These are phyloP conservation scores for Flaveria ramosissima DNA, from an alignment of 129 eudicot genomes.

Conservation along the genomic window DNA sequence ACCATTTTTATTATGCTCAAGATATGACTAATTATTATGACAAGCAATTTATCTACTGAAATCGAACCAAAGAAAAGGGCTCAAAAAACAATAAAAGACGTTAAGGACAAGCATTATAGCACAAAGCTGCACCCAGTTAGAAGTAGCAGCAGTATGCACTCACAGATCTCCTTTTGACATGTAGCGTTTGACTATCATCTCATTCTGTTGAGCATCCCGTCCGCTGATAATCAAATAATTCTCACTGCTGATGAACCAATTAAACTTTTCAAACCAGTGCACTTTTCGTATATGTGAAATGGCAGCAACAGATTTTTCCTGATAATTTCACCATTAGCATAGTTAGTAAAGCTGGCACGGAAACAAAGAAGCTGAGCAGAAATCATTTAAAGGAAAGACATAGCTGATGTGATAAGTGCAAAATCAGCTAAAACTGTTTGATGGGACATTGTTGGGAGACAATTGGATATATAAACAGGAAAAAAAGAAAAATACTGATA, in stretches of 20 bases:
- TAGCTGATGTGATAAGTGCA: background rate
- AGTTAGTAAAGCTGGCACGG: constrained; percentile 20
- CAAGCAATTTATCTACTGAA: background rate
- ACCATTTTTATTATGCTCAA: constrained; percentile 15
- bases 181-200: constrained; percentile 98
- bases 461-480: no score
- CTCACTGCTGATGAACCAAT: constrained; percentile 98
- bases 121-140: constrained; percentile 15
- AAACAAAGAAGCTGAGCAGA: constrained; percentile 21
- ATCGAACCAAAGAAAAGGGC: background rate
- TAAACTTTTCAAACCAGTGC: constrained; percentile 98
- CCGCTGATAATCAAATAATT: constrained; percentile 94
- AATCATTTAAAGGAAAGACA: constrained; percentile 17
- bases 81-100: background rate
- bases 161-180: constrained; percentile 97
- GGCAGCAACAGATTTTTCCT: constrained; percentile 91
- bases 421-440: constrained; percentile 2
- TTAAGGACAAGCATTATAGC: background rate
- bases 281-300: constrained; percentile 95
- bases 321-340: constrained; percentile 29
- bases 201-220: constrained; percentile 99
- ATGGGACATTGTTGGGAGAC: constrained; percentile 12
- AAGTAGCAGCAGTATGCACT: constrained; percentile 41
- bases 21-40: constrained; percentile 3
- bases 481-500: no score